These are phyloP conservation scores for Dioszegia crocea DNA, from an alignment of 768 basidiomycete genomes.

Conservation along the genomic window DNA sequence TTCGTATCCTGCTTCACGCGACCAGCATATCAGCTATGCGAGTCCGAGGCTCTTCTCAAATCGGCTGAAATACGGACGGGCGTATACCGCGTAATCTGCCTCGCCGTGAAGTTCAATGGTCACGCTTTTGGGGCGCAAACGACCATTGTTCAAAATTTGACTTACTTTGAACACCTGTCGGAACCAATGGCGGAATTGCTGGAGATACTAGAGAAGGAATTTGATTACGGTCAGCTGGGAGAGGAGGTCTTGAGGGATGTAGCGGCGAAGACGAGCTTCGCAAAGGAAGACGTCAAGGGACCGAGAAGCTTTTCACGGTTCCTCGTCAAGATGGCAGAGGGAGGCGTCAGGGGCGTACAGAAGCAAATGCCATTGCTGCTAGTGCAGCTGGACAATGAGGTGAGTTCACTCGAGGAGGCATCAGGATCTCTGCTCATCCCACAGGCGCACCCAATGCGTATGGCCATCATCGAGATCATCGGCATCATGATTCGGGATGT, in stretches of 20 bases:
- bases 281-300: constrained; percentile 66
- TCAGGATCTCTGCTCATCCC: neutral
- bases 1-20: constrained; percentile 83
- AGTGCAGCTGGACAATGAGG: constrained; percentile 87
- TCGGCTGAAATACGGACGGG: constrained; percentile 62
- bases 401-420: constrained; percentile 41
- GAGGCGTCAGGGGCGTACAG: constrained; percentile 70
- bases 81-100: constrained; percentile 84
- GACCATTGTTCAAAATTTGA: constrained; percentile 81
- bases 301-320: constrained; percentile 81
- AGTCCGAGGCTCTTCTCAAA: constrained; percentile 88
- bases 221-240: constrained; percentile 79
- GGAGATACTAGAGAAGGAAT: constrained; percentile 71
- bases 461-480: constrained; percentile 86
- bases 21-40: constrained; percentile 79
- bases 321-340: constrained; percentile 72
- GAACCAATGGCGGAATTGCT: constrained; percentile 93
- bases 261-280: constrained; percentile 28
- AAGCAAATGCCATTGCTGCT: constrained; percentile 85
- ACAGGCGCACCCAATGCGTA: constrained; percentile 93
- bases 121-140: constrained; percentile 82
- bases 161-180: constrained; percentile 89
- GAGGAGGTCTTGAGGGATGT: constrained; percentile 73
- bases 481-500: constrained; percentile 80
- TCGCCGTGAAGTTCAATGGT: constrained; percentile 84